Base-by-base conservation (phyloP, 192 early-diverging fungal genomes). In the Coemansia sp. region DNA sequence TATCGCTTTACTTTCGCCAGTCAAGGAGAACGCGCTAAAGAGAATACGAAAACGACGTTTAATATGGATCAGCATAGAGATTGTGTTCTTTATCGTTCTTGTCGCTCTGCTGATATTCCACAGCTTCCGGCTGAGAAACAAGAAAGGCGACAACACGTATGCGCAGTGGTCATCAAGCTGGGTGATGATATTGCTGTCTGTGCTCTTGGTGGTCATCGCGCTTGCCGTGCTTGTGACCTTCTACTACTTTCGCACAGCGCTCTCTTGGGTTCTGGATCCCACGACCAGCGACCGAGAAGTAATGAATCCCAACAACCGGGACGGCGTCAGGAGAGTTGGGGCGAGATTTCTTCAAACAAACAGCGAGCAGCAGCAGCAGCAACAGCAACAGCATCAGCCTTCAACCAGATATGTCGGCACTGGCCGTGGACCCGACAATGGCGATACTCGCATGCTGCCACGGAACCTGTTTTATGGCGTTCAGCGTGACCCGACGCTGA, bases 121-220 rank as follows among this genome's bases (percentile, higher is more conserved):
- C 64, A 82, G 79, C 65, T 76, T 76, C 53, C 67, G 79, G 24
- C 68, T 82, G 18, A 64, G 52, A 36, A 68, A 64, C 18, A 57
- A 73, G 59, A 66, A 48, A 20, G 16, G 36, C 34, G 62, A 68
- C 67, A 82, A 73, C 62, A 68, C 55, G 16, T 82, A 82, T 43
- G 71, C 67, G 64, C 66, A 30, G 57, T 82, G 79, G 79, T 76
- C 79, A 56, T 76, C 73, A 12, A 82, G 79, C 62, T 82, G 79
- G 79, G 74, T 76, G 36, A 69, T 82, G 74, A 76, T 82, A 15
- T 41, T 82, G 56, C 67, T 82, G 5, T 82, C 79, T 8, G 69
- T 82, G 60, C 57, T 82, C 24, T 12, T 76, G 12, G 79, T 82
- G 0, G 21, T 82, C 39, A 68, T 73, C 8, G 74, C 67, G 9